These are phyloP conservation scores for Acanthamoeba sp. DNA, from an alignment of 208 protist species.

Conservation along the genomic window DNA sequence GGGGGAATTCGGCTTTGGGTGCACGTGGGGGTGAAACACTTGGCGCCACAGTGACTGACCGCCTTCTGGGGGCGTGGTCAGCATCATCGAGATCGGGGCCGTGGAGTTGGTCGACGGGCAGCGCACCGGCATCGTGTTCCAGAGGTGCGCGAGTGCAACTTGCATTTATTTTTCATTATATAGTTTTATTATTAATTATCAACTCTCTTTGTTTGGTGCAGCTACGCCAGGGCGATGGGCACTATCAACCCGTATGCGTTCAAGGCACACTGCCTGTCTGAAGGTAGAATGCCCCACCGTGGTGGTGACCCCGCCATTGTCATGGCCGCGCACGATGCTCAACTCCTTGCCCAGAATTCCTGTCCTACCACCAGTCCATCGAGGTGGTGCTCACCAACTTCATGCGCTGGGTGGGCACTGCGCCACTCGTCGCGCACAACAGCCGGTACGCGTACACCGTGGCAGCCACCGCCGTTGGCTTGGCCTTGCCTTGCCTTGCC, in stretches of 20 bases:
- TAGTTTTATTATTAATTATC: no score
- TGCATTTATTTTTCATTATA: no score
- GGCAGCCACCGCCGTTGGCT: no score
- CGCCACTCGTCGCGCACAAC: slow-evolving; percentile 79
- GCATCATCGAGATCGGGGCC: slow-evolving; percentile 83
- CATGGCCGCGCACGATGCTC: no score
- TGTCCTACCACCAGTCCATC: neutral
- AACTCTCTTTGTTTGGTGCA: no score
- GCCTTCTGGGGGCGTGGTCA: neutral
- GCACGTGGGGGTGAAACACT: no score
- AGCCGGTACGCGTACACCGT: neutral
- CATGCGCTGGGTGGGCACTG: slow-evolving; percentile 77
- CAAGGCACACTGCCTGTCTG: slow-evolving; percentile 42
- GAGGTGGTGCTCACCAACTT: slow-evolving; percentile 75
- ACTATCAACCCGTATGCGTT: neutral
- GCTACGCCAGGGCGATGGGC: slow-evolving; percentile 46
- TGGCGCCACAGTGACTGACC: no score
- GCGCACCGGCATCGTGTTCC: slow-evolving; percentile 78
- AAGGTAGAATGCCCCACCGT: no score
- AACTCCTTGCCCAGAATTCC: slow-evolving; percentile 21
- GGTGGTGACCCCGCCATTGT: no score
- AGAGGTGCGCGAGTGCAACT: slow-evolving; percentile 66
- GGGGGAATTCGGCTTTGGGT: no score
- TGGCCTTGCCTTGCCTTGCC: no score
- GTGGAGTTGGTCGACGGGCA: slow-evolving; percentile 81